A percentile compares a stretch with the other conserved stretches of the same genome.
phyloP scores from a whole-genome alignment of 2,329 filamentous ascomycete genomes.

The Alternaria arbusti region DNA sequence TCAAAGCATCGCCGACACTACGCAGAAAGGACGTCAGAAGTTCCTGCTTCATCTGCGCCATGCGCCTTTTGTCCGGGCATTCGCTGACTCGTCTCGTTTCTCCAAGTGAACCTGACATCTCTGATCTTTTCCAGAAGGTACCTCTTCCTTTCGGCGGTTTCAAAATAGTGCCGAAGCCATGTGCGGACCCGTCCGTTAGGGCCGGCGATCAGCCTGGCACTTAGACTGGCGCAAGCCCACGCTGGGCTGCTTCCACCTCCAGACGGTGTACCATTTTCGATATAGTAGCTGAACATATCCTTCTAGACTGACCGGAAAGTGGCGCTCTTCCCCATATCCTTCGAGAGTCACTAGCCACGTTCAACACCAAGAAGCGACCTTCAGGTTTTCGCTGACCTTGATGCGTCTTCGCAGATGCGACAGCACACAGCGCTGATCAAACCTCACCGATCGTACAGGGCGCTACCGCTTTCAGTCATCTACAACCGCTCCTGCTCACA shows the following conservation, averaged over 20 bases:
- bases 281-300: neutral
- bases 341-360: neutral
- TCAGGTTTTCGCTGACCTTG: neutral
- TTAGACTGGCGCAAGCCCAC: conserved; percentile 1
- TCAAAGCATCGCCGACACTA: neutral
- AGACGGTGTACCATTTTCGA: conserved; percentile 1
- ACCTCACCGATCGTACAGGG: neutral
- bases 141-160: conserved; percentile 19
- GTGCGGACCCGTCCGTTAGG: conserved; percentile 18
- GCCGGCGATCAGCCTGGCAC: conserved; percentile 17
- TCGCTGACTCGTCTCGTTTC: conserved; percentile 14
- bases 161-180: conserved; percentile 19
- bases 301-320: neutral
- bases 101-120: conserved; percentile 1
- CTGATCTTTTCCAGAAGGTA: conserved; percentile 21
- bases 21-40: neutral
- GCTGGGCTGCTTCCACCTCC: neutral
- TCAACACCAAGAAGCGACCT: neutral
- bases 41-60: neutral
- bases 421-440: neutral
- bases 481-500: neutral
- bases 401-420: neutral
- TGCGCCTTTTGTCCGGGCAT: neutral
- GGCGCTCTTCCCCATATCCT: neutral
- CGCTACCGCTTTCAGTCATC: neutral